A percentile compares a stretch with the other conserved stretches of the same genome.
Evolutionary conservation across 495 filamentous ascomycete species (phyloP).

Genomic region (Penicillium macrosclerotiorum): DNA sequence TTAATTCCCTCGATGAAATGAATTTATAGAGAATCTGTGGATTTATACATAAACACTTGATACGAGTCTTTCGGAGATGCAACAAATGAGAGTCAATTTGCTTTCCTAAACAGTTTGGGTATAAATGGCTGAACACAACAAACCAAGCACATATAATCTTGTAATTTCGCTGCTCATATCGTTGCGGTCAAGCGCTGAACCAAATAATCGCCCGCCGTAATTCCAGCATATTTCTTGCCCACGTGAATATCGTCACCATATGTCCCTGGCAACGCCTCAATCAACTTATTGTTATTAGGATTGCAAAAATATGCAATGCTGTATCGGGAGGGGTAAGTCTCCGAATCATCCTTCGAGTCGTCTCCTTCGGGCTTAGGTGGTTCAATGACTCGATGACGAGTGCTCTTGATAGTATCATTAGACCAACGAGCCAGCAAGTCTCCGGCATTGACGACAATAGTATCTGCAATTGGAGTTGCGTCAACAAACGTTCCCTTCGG

Average conservation of each 20-base stretch:
- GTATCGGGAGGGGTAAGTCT: slow-evolving; percentile 44
- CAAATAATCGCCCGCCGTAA: slow-evolving; percentile 81
- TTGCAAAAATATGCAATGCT: slow-evolving; percentile 84
- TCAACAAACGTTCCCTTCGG: slow-evolving; percentile 78
- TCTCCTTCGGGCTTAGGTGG: slow-evolving; percentile 50
- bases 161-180: slow-evolving; percentile 42
- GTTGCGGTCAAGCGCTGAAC: slow-evolving; percentile 76
- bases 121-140: no score
- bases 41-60: no score
- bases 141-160: no score
- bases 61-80: no score
- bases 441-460: slow-evolving; percentile 88
- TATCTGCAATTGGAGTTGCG: slow-evolving; percentile 76
- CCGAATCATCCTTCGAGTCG: slow-evolving; percentile 18
- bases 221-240: slow-evolving; percentile 73
- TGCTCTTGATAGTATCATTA: slow-evolving; percentile 86
- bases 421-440: slow-evolving; percentile 87
- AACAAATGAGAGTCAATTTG: no score
- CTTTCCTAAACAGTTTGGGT: no score
- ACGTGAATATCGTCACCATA: slow-evolving; percentile 58
- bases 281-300: slow-evolving; percentile 73
- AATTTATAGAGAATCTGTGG: no score
- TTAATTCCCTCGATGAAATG: no score
- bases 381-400: slow-evolving; percentile 86
- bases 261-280: slow-evolving; percentile 86